Conservation (phyloP, 495 filamentous ascomycete species). For the Aspergillus cristatus region DNA sequence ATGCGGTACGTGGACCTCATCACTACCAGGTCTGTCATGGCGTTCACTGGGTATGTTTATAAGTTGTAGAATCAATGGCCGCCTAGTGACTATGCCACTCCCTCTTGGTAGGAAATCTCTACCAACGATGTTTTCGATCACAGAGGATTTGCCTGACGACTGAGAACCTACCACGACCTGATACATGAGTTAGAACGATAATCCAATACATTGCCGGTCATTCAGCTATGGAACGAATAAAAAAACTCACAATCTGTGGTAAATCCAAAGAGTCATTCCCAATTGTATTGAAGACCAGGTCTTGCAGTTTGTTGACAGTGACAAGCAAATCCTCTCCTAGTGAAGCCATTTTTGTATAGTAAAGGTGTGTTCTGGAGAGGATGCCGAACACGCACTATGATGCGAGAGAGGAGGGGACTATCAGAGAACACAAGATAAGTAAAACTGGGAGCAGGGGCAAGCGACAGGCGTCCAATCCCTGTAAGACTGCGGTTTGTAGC, state of each 20-base stretch:
- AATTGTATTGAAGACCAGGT: conserved; percentile 98
- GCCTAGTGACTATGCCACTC: conserved; percentile 89
- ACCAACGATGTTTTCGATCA: conserved; percentile 97
- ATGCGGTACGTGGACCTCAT: conserved; percentile 58
- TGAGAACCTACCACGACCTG: conserved; percentile 98
- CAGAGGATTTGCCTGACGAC: conserved; percentile 98
- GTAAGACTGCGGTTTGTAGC: too few relatives aligned
- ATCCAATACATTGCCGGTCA: neutral
- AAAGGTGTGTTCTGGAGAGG: too few relatives aligned
- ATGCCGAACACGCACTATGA: too few relatives aligned
- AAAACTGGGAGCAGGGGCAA: too few relatives aligned
- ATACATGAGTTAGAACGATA: conserved; percentile 7
- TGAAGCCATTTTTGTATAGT: conserved; percentile 42
- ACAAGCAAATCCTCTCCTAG: conserved; percentile 87
- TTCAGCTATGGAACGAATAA: neutral
- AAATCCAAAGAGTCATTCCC: conserved; percentile 96
- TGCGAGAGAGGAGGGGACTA: too few relatives aligned
- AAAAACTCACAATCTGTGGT: conserved; percentile 80
- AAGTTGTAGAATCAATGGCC: conserved; percentile 91
- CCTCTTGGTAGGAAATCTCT: conserved; percentile 94
- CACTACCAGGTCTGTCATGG: conserved; percentile 53
- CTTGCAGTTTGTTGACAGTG: conserved; percentile 94
- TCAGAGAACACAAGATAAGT: too few relatives aligned
- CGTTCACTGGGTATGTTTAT: conserved; percentile 91
- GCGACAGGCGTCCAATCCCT: too few relatives aligned